Base-by-base conservation (phyloP, 1,284 basidiomycete species). In the Ceratobasidium sp. region DNA sequence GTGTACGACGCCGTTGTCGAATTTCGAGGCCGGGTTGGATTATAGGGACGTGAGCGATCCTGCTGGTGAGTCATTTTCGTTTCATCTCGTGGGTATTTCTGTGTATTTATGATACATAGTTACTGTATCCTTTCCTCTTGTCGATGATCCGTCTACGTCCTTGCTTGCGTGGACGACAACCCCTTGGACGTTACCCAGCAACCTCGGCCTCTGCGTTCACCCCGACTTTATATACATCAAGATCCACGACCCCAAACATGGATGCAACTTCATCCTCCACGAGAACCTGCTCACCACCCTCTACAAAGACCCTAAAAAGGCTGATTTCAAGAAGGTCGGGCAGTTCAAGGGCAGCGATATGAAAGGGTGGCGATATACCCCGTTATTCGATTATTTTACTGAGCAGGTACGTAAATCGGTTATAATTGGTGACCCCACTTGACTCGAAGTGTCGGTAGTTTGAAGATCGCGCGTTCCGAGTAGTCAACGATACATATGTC, bases 91-190 rank as follows among this genome's bases (percentile, higher is more conserved):
- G 70, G 18, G 71, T 66, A 42, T 42, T 10, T 56, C 40, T 67
- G 28, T 68, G 20, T 75, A 69, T 40, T 68, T 18, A 15, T 70
- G n/a, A 40, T 39, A 40, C 61, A 44, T 28, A 92, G 95, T 99
- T 18, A 98, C 96, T 23, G 92, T 99, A 77, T 88, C 96, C 0
- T 99, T 99, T 88, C 95, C 94, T 23, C 90, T 99, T 44, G 92
- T 96, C 40, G 95, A 98, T 82, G 98, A 99, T 84, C 95, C 95
- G 7, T 90, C 89, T 79, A 98, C 97, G 33, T 93, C 95, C 6
- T 88, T 99, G 51, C 89, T 99, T 58, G 98, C 98, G 9, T 99
- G 97, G 97, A 99, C 97, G 28, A 99, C 97, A 26, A 99, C 98
- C 0, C 98, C 98, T 0, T 99, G 97, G 97, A 99, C 98, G 0